These are phyloP conservation scores for Beauveria rudraprayagi DNA, from an alignment of 2,329 filamentous ascomycete genomes.

Conservation along the genomic window DNA sequence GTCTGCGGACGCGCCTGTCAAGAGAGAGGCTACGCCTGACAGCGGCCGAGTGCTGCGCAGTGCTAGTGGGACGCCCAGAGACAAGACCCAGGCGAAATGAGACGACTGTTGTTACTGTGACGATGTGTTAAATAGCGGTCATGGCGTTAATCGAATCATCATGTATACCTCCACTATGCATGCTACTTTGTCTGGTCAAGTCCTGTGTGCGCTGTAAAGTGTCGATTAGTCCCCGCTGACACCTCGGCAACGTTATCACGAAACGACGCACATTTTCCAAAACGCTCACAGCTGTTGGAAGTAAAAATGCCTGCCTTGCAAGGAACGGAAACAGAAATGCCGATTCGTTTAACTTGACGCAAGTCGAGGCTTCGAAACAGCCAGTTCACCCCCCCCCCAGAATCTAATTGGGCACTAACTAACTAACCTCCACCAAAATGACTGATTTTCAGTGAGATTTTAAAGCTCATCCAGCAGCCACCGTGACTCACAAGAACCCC, in stretches of 20 bases:
- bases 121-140: conserved; percentile 2
- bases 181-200: neutral
- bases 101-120: neutral
- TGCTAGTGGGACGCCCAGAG: conserved; percentile 3
- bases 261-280: no score
- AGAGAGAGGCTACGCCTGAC: conserved; percentile 17
- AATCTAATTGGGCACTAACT: neutral
- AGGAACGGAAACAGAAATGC: neutral
- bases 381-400: neutral
- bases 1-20: conserved; percentile 37
- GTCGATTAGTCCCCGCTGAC: neutral
- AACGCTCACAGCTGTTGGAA: no score
- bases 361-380: neutral
- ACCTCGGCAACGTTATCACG: neutral
- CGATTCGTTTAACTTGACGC: neutral
- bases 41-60: conserved; percentile 15
- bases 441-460: conserved; percentile 7
- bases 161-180: neutral
- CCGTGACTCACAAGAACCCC: conserved; percentile 6
- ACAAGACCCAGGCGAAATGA: neutral
- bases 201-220: neutral
- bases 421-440: neutral
- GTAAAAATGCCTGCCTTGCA: no score
- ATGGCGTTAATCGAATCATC: neutral
- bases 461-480: neutral